Base-by-base conservation (phyloP, 495 filamentous ascomycete species). In the Penicillium bialowiezense region DNA sequence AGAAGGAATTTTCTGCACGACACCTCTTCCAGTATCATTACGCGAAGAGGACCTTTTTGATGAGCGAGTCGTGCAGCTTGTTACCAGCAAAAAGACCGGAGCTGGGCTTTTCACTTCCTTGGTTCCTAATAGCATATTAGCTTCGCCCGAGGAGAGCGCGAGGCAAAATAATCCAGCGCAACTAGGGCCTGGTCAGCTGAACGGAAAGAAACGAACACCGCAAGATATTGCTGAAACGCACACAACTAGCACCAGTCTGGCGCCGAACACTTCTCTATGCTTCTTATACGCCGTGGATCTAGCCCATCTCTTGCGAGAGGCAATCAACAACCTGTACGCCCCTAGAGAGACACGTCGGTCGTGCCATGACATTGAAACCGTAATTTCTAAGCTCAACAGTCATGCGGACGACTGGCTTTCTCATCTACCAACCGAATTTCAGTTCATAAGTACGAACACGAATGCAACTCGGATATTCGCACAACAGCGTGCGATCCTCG, bases 1-100 rank as follows among this genome's bases (percentile, higher is more conserved):
- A 36, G 69, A 65, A 14, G 69, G 77, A 31, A 65, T 63, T 35
- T 74, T 79, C 56, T 82, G 76, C 55, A 79, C 78, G 23, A 76
- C 76, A 1, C 80, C 83, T 69, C 81, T 48, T 39, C 64, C 61
- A 7, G 40, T 77, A 7, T 77, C 81, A 17, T 67, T 81, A 33
- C 59, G 68, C 37, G 81, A 85, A 51, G 79, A 81, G 21, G 61
- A 64, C 3, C 70, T 77, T n/a, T 19, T 17, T 13, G 54, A 65
- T 31, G 50, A 57, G 15, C 46, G 56, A 7, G 56, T 70, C 0
- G 44, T 48, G 15, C 62, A 65, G 39, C 37, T 72, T 13, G 67
- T 72, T 33, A 51, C 44, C 10, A 57, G 68, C 15, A 48, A 64
- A 33, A 53, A 55, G 17, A 35, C 53, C 29, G 69, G 71, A 31